Base-by-base conservation (phyloP, 169 alveolate species). In the Babesia gibsoni region DNA sequence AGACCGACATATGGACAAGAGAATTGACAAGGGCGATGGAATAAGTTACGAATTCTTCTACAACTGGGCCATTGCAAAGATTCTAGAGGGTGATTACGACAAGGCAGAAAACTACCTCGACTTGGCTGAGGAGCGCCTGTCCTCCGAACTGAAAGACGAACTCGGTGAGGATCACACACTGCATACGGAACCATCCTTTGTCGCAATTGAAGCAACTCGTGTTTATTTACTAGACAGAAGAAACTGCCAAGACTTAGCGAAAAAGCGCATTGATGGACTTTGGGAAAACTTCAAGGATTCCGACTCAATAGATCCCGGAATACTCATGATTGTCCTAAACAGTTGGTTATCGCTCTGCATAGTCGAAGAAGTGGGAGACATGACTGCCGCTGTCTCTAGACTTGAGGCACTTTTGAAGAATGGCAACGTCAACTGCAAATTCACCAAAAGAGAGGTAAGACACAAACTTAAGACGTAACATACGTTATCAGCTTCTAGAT, bases 11-110 rank as follows among this genome's bases (percentile, higher is more conserved):
- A 74, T 74, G 14, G 80, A 65, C 43, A 57, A 22, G 36, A 39
- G 53, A 32, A 0, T 27, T 16, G 56, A 37, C 41, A 18, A n/a
- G 0, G 57, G 10, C 22, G 68, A 66, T 27, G 27, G 32, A 30
- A 18, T 58, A n/a, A 42, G 75, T 6, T 74, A 74, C 64, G 84
- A 74, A 35, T 37, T 43, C 41, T 50, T 20, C 41, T 74, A 37
- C 61, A 74, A 74, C 36, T 74, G 65, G 67, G 67, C 84, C 33
- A 58, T 68, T 9, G 78, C 84, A 18, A 52, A 41, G 36, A 16
- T 66, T 35, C 59, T 74, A 33, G 64, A 49, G 36, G 48, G 57
- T 20, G 79, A 74, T 33, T 50, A 52, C 41, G 22, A 10, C 4
- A 53, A 29, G 20, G 52, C 84, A 10, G 68, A 74, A 25, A 57